phyloP scores from a whole-genome alignment of 2,329 filamentous ascomycete species.

The Aspergillus alliaceus region DNA sequence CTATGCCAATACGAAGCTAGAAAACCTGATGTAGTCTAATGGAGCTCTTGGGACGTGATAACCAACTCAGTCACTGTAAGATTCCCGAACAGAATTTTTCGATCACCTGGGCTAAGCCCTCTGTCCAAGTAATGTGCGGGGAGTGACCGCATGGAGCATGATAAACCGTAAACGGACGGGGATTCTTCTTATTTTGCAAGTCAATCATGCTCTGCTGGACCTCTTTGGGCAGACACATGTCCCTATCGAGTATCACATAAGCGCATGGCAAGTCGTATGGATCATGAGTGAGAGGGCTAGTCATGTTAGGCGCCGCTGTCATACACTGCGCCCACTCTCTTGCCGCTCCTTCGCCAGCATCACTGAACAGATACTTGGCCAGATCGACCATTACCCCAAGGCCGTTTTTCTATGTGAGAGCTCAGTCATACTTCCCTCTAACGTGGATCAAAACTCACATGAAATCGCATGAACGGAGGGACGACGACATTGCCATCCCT shows the following conservation, averaged over 20 bases:
- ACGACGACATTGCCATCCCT: constrained; percentile 23
- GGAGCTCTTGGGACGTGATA: too few relatives aligned
- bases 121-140: constrained; percentile 34
- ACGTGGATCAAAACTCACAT: constrained; percentile 19
- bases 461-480: constrained; percentile 26
- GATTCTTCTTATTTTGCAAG: not conserved
- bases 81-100: too few relatives aligned
- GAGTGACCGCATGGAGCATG: constrained; percentile 28
- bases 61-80: too few relatives aligned
- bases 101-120: too few relatives aligned
- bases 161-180: constrained; percentile 29
- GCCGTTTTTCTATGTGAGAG: constrained; percentile 15
- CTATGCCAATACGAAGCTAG: too few relatives aligned
- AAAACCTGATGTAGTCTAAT: too few relatives aligned
- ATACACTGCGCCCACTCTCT: constrained; percentile 25
- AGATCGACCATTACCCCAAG: constrained; percentile 25
- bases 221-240: constrained; percentile 27
- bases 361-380: constrained; percentile 30
- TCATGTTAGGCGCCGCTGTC: constrained; percentile 27
- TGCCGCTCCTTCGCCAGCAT: constrained; percentile 22
- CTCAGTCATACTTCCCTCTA: too few relatives aligned
- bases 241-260: constrained; percentile 32
- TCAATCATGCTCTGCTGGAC: constrained; percentile 36
- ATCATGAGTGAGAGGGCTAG: constrained; percentile 30
- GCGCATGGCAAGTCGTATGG: constrained; percentile 34